Percentiles rank a stretch among this genome's conserved stretches.
Conservation (phyloP, 2,329 filamentous ascomycete genomes). For the Stagonosporopsis vannaccii region DNA sequence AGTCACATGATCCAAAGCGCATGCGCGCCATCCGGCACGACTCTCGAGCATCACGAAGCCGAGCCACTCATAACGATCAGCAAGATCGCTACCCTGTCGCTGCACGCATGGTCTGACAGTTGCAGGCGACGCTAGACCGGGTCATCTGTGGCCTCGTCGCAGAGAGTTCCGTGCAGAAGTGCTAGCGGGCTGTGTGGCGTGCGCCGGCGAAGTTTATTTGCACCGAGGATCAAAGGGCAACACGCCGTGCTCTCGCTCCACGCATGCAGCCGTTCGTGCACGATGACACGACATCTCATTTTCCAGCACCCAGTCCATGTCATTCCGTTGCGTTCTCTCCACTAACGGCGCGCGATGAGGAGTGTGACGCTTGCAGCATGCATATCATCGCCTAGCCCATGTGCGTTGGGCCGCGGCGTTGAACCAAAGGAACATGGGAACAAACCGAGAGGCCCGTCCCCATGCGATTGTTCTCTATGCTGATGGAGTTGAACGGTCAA, state of each 20-base stretch:
- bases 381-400: slow-evolving; percentile 5
- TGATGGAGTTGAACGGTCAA: not conserved
- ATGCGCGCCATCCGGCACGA: slow-evolving; percentile 20
- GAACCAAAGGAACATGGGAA: not conserved
- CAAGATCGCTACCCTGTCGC: slow-evolving; percentile 1
- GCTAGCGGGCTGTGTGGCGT: slow-evolving; percentile 15
- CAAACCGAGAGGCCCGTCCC: slow-evolving; percentile 13
- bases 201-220: slow-evolving; percentile 20
- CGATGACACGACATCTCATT: slow-evolving; percentile 11
- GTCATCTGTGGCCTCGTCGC: not conserved
- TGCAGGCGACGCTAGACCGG: slow-evolving; percentile 13
- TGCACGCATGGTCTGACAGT: slow-evolving; percentile 15
- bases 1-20: slow-evolving; percentile 18
- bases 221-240: slow-evolving; percentile 13
- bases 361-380: slow-evolving; percentile 12
- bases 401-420: not conserved
- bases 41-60: not conserved
- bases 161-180: not conserved
- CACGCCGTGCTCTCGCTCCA: not conserved
- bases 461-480: slow-evolving; percentile 2
- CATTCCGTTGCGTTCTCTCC: not conserved
- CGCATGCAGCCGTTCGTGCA: slow-evolving; percentile 11
- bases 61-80: slow-evolving; percentile 14
- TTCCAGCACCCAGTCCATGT: not conserved
- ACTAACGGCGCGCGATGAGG: slow-evolving; percentile 8